Conservation (phyloP, 179 eudicot genomes). For the Sideroxylon spinosum region DNA sequence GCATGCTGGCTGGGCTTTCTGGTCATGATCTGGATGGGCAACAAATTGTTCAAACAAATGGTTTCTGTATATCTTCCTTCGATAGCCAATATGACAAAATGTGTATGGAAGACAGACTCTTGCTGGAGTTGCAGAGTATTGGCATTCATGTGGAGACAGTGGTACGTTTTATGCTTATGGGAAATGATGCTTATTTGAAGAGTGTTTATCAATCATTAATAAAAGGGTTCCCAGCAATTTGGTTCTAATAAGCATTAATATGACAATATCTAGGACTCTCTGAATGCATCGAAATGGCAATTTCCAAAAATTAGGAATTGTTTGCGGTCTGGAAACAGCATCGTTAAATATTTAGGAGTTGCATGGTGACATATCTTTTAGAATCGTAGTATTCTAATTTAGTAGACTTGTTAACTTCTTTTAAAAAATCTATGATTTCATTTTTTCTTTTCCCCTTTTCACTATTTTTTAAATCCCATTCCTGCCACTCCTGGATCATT, state of each 20-base stretch:
- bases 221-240: neutral
- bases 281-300: neutral
- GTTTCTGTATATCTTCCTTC: conserved; percentile 42
- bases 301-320: neutral
- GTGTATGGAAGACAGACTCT: conserved; percentile 59
- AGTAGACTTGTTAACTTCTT: neutral
- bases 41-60: conserved; percentile 29
- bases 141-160: conserved; percentile 69
- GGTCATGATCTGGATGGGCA: conserved; percentile 38
- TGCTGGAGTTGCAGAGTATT: conserved; percentile 79
- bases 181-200: neutral
- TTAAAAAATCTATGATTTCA: neutral
- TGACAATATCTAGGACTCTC: too few species aligned
- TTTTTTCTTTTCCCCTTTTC: neutral
- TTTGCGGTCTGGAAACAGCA: neutral
- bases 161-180: conserved; percentile 44
- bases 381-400: conserved; percentile 1
- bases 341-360: neutral
- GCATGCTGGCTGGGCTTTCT: conserved; percentile 34
- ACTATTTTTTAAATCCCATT: neutral
- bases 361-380: neutral
- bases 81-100: conserved; percentile 60
- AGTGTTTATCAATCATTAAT: neutral
- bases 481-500: neutral
- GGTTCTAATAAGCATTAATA: neutral